These are phyloP conservation scores for Didymella pomorum DNA, from an alignment of 2,329 filamentous ascomycete species.

Conservation along the genomic window DNA sequence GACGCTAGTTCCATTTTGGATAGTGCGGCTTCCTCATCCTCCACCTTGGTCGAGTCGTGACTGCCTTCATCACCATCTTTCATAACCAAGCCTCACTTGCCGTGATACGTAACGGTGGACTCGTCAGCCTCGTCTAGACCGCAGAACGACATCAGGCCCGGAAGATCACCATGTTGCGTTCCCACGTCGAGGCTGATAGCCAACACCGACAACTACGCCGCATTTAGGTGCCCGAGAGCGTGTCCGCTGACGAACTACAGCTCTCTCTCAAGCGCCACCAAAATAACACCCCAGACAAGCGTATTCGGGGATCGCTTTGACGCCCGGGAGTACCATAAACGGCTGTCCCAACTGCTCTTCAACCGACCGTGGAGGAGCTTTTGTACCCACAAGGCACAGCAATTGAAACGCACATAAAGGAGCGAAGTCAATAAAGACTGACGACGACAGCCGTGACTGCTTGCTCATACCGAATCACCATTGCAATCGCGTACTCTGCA, in stretches of 20 bases:
- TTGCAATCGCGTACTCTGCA: neutral
- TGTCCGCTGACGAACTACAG: slow-evolving; percentile 15
- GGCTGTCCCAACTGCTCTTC: neutral
- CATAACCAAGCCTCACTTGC: neutral
- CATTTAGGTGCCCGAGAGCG: slow-evolving; percentile 15
- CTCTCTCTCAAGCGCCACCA: slow-evolving; percentile 17
- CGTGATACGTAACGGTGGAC: neutral
- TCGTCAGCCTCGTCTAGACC: neutral
- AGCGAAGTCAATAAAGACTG: neutral
- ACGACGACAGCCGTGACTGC: neutral
- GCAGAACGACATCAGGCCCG: neutral
- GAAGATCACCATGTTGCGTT: neutral
- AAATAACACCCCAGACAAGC: slow-evolving; percentile 1
- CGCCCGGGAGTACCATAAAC: slow-evolving; percentile 13
- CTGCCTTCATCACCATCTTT: neutral
- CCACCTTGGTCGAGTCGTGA: neutral
- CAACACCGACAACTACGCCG: slow-evolving; percentile 14
- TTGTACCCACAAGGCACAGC: slow-evolving; percentile 15
- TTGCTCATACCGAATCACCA: neutral
- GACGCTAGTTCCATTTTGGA: neutral
- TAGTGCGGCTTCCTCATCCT: slow-evolving; percentile 1
- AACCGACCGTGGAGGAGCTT: neutral
- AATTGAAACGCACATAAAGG: slow-evolving; percentile 22
- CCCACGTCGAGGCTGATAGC: slow-evolving; percentile 5
- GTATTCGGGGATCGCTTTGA: slow-evolving; percentile 20